Evolutionary conservation across 148 eudicot genomes (phyloP).

Genomic region (Heliosperma pusillum): DNA sequence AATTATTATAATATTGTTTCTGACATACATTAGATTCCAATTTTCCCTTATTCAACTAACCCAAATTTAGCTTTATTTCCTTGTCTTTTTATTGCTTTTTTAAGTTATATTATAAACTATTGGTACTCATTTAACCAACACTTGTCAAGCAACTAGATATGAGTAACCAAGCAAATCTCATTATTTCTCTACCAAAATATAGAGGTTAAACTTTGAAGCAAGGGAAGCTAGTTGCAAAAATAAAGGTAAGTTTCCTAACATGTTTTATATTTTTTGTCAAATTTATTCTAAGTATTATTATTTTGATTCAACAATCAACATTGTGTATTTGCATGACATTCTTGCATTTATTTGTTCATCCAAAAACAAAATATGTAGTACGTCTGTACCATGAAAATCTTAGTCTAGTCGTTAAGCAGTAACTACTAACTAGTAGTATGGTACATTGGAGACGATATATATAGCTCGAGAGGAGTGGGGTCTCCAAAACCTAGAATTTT

Average conservation of each 20-base stretch:
- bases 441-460: no score
- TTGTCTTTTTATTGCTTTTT: neutral
- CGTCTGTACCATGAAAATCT: no score
- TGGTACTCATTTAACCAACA: neutral
- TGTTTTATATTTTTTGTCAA: neutral
- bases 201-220: no score
- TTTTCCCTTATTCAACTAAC: neutral
- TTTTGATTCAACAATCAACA: no score
- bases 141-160: neutral
- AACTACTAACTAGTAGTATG: no score
- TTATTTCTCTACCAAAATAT: neutral
- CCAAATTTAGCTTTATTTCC: neutral
- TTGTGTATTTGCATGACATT: neutral
- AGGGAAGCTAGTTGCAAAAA: neutral
- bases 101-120: neutral
- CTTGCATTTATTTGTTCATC: neutral
- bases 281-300: no score
- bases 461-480: no score
- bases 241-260: neutral
- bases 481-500: no score
- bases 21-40: slow-evolving; percentile 9
- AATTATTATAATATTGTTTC: neutral
- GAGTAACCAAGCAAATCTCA: neutral
- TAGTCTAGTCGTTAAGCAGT: no score
- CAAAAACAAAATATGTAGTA: neutral